Conservation (phyloP, 1,284 basidiomycete species). For the Rhizoctonia solani region DNA sequence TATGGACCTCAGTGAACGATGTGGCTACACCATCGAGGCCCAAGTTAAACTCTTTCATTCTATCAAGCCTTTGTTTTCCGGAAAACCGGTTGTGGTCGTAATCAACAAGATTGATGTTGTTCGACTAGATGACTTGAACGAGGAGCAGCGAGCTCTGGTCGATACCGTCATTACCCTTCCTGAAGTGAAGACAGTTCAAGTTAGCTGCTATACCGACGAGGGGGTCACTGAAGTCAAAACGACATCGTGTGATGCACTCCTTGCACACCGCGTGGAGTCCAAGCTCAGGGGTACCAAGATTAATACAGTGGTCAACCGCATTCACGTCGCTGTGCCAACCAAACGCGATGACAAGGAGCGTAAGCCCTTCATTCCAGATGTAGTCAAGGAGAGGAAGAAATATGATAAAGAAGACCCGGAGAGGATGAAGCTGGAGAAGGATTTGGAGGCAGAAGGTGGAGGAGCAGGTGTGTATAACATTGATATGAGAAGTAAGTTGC, state of each 20-base stretch:
- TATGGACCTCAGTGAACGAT: constrained; percentile 96
- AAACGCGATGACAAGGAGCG: constrained; percentile 84
- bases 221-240: constrained; percentile 95
- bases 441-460: constrained; percentile 81
- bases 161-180: constrained; percentile 81
- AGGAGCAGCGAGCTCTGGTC: constrained; percentile 75
- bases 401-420: constrained; percentile 86
- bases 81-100: constrained; percentile 89
- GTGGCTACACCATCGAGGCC: constrained; percentile 92
- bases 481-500: constrained; percentile 77
- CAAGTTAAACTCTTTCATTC: constrained; percentile 97
- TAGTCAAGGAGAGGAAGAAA: constrained; percentile 71
- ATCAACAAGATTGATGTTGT: constrained; percentile 96
- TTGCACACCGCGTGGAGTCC: constrained; percentile 88
- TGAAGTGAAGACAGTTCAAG: constrained; percentile 73
- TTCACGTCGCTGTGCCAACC: constrained; percentile 90
- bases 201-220: constrained; percentile 92
- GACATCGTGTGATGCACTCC: constrained; percentile 86
- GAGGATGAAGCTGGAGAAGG: constrained; percentile 69
- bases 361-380: constrained; percentile 84
- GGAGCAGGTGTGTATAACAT: constrained; percentile 89
- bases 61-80: constrained; percentile 92
- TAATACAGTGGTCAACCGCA: constrained; percentile 87
- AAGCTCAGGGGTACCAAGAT: constrained; percentile 95
- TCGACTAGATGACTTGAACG: constrained; percentile 77